phyloP scores from a whole-genome alignment of 768 basidiomycete species.

The Lentinula sp. region DNA sequence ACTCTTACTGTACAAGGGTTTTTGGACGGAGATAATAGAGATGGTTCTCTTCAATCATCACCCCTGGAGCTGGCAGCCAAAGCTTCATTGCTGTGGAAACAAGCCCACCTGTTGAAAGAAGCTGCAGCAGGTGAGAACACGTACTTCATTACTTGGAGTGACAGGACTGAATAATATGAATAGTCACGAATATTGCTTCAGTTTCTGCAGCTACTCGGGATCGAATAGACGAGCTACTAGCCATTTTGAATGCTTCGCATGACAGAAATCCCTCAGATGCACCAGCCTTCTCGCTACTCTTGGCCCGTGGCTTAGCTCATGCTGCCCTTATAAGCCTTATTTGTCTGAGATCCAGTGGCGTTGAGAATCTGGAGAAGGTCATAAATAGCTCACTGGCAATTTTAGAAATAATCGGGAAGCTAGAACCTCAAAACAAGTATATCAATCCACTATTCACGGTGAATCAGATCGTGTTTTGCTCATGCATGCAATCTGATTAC shows the following conservation, averaged over 20 bases:
- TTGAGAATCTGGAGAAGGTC: background rate
- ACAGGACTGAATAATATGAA: background rate
- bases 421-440: conserved; percentile 7
- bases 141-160: background rate
- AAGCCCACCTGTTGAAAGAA: conserved; percentile 22
- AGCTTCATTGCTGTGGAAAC: conserved; percentile 26
- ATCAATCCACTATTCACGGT: conserved; percentile 25
- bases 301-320: conserved; percentile 29
- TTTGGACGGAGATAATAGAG: background rate
- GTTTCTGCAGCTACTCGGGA: background rate
- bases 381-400: background rate
- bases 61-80: conserved; percentile 17
- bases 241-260: background rate
- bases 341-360: conserved; percentile 5
- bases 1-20: background rate
- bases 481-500: conserved; percentile 4
- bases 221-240: background rate
- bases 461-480: conserved; percentile 17
- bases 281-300: conserved; percentile 13
- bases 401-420: background rate
- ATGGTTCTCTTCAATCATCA: background rate
- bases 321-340: conserved; percentile 31
- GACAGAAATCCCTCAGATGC: background rate
- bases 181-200: background rate
- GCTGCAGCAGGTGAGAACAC: conserved; percentile 18